A percentile compares a stretch with the other conserved stretches of the same genome.
Evolutionary conservation across 2,329 filamentous ascomycete genomes (phyloP).

Genomic region (Thelonectria olida): DNA sequence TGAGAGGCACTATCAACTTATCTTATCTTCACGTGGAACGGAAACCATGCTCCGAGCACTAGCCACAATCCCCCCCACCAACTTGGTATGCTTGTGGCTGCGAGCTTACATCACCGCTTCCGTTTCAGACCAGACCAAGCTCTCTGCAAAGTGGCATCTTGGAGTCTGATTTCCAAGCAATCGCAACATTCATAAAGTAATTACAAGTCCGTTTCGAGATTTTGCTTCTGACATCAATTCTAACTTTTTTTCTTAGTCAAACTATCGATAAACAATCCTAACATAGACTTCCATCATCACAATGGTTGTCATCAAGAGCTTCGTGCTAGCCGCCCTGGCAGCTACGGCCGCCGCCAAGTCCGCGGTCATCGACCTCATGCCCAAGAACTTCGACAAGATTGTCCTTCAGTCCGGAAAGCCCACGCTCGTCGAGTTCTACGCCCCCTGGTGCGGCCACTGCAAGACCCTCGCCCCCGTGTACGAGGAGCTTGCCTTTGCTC

Average conservation of each 20-base stretch:
- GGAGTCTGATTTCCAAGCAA: constrained; percentile 39
- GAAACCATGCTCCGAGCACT: neutral
- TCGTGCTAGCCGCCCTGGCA: constrained; percentile 65
- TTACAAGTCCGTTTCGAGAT: constrained; percentile 12
- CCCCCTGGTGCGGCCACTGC: constrained; percentile 99
- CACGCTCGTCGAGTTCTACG: constrained; percentile 97
- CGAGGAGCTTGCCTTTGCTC: constrained; percentile 84
- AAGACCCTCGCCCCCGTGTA: constrained; percentile 95
- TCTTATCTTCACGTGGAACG: constrained; percentile 35
- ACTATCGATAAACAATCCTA: neutral
- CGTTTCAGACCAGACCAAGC: constrained; percentile 21
- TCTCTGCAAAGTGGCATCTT: constrained; percentile 45
- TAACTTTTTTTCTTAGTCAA: neutral
- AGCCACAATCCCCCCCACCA: neutral
- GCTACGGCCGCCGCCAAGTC: constrained; percentile 73
- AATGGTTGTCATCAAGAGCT: constrained; percentile 69
- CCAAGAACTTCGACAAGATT: constrained; percentile 89
- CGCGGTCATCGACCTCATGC: constrained; percentile 88
- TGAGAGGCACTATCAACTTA: neutral
- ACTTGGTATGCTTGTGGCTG: constrained; percentile 10
- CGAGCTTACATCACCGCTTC: constrained; percentile 33
- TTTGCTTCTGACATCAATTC: constrained; percentile 17
- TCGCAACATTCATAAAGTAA: constrained; percentile 16
- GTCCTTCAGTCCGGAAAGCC: constrained; percentile 94
- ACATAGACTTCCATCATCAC: constrained; percentile 29